phyloP scores from a whole-genome alignment of 768 basidiomycete species.

The Suillus tomentosus region DNA sequence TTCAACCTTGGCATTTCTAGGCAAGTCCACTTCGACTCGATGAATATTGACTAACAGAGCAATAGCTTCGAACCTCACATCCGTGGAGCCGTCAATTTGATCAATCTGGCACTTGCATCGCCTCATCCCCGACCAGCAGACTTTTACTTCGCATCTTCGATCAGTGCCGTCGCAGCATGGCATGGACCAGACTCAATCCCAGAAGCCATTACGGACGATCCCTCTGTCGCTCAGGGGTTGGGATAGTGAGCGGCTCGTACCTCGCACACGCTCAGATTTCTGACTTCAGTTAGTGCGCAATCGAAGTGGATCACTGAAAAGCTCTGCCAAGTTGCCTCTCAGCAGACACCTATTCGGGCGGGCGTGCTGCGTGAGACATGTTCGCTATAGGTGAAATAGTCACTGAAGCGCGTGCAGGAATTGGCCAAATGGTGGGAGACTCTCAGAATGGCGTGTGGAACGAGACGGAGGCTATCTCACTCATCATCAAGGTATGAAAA shows the following conservation, averaged over 20 bases:
- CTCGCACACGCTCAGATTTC: background rate
- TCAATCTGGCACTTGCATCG: slow-evolving; percentile 48
- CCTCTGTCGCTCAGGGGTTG: slow-evolving; percentile 34
- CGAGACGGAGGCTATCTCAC: slow-evolving; percentile 44
- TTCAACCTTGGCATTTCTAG: slow-evolving; percentile 43
- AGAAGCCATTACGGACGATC: slow-evolving; percentile 25
- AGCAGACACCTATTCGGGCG: slow-evolving; percentile 24
- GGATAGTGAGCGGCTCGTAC: slow-evolving; percentile 31
- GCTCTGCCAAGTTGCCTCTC: slow-evolving; percentile 45
- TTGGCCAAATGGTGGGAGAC: slow-evolving; percentile 61
- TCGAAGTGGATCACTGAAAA: slow-evolving; percentile 59
- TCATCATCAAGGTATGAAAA: slow-evolving; percentile 30
- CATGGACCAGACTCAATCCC: slow-evolving; percentile 21
- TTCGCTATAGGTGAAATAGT: background rate
- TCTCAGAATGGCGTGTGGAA: slow-evolving; percentile 52
- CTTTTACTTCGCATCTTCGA: slow-evolving; percentile 56
- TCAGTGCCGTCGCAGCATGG: slow-evolving; percentile 35
- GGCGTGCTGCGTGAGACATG: slow-evolving; percentile 24
- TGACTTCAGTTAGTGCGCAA: slow-evolving; percentile 21
- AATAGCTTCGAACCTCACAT: slow-evolving; percentile 49
- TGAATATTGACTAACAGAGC: slow-evolving; percentile 10
- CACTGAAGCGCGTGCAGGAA: slow-evolving; percentile 42
- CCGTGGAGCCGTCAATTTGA: slow-evolving; percentile 49
- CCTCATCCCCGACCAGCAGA: slow-evolving; percentile 32
- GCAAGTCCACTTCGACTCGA: slow-evolving; percentile 5